These are phyloP conservation scores for Rugonectria rugulosa DNA, from an alignment of 2,329 filamentous ascomycete genomes.

Conservation along the genomic window DNA sequence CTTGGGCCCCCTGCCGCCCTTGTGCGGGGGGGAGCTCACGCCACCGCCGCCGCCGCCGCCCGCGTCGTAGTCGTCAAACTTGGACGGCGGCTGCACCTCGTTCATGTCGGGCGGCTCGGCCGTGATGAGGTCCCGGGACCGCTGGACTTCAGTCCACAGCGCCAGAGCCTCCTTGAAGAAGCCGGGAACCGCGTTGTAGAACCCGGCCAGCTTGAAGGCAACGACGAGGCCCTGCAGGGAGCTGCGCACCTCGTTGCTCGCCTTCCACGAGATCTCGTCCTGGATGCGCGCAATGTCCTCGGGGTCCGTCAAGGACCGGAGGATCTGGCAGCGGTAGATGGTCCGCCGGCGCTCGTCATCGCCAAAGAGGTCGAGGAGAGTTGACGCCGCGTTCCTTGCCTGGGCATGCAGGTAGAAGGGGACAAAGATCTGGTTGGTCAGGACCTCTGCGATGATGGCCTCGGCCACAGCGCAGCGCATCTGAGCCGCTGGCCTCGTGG, in stretches of 20 bases:
- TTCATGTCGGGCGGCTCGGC: conserved; percentile 34
- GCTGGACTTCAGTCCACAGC: conserved; percentile 37
- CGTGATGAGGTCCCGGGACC: conserved; percentile 35
- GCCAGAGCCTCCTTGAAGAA: conserved; percentile 36
- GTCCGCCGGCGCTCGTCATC: conserved; percentile 35
- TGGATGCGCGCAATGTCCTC: conserved; percentile 28
- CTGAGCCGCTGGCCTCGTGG: conserved; percentile 30
- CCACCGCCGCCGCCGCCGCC: conserved; percentile 17
- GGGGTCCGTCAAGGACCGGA: conserved; percentile 29
- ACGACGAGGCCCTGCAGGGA: conserved; percentile 32
- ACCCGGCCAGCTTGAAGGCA: conserved; percentile 34
- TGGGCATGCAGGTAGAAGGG: conserved; percentile 39
- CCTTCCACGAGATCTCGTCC: conserved; percentile 37
- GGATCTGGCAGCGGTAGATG: conserved; percentile 40
- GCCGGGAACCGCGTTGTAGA: conserved; percentile 32
- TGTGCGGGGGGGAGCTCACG: neutral
- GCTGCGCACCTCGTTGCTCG: conserved; percentile 35
- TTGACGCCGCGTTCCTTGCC: conserved; percentile 21
- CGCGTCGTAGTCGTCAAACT: conserved; percentile 32
- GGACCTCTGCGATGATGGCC: conserved; percentile 33
- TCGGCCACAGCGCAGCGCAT: conserved; percentile 43
- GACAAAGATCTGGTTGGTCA: conserved; percentile 38
- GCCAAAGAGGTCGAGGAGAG: conserved; percentile 35
- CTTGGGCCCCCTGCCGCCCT: conserved; percentile 18
- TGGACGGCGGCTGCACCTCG: conserved; percentile 23